Conservation (phyloP, 352 stramenopile genomes). For the Blastocystis sp. region DNA sequence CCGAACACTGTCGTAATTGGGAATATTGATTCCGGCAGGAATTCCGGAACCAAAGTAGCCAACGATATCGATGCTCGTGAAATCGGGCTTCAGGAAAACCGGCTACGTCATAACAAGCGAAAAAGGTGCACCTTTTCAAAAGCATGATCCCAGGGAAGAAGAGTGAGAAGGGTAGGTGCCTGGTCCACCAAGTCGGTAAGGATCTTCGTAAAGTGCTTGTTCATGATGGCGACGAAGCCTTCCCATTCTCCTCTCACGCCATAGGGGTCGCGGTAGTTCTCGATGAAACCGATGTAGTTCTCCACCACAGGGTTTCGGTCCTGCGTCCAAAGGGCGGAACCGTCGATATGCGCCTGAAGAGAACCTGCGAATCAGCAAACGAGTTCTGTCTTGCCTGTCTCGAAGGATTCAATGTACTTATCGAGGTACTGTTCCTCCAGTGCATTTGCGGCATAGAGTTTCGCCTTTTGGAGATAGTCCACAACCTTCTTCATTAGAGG, state of each 20-base stretch:
- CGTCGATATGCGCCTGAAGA: conserved; percentile 57
- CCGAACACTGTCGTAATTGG: conserved; percentile 59
- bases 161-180: conserved; percentile 51
- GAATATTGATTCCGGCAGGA: conserved; percentile 60
- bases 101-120: background rate
- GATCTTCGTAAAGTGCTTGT: conserved; percentile 58
- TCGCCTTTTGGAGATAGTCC: conserved; percentile 3
- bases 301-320: conserved; percentile 58
- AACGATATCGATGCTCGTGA: conserved; percentile 60
- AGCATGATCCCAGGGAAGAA: conserved; percentile 57
- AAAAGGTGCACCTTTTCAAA: conserved; percentile 58
- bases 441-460: conserved; percentile 10
- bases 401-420: conserved; percentile 32
- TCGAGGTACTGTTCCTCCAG: conserved; percentile 32
- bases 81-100: conserved; percentile 59
- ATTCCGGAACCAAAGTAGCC: conserved; percentile 58
- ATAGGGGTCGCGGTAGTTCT: conserved; percentile 59
- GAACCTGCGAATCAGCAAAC: conserved; percentile 5
- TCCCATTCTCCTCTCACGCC: conserved; percentile 59
- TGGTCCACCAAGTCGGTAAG: conserved; percentile 58
- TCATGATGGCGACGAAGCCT: conserved; percentile 59
- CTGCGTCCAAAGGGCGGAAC: conserved; percentile 57
- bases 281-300: conserved; percentile 60
- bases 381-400: too few relatives aligned
- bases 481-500: conserved; percentile 33